phyloP scores from a whole-genome alignment of 306 rosid species.

The Abrus precatorius region DNA sequence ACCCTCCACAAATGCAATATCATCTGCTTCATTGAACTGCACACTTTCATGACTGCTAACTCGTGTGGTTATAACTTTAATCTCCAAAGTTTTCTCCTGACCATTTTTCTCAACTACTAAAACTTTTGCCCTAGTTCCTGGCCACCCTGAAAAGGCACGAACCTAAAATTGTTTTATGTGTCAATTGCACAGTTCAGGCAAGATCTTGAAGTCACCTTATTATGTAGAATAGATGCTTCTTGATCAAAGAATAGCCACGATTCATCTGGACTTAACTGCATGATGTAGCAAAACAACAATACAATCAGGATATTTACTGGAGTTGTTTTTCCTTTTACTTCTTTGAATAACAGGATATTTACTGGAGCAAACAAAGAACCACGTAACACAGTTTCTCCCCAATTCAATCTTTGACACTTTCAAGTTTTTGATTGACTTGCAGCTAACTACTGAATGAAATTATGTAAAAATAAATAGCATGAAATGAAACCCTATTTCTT shows the following conservation, averaged over 20 bases:
- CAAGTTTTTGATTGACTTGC: not conserved
- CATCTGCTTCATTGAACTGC: constrained; percentile 60
- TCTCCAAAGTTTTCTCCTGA: constrained; percentile 62
- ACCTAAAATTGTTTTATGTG: constrained; percentile 74
- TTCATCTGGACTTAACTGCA: constrained; percentile 83
- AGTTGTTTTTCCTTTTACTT: constrained; percentile 8
- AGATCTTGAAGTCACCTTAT: constrained; percentile 69
- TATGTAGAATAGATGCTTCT: constrained; percentile 80
- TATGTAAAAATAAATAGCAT: not conserved
- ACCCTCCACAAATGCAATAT: constrained; percentile 62
- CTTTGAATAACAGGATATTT: constrained; percentile 16
- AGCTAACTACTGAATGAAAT: constrained; percentile 2
- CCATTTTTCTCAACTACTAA: constrained; percentile 61
- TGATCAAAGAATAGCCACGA: constrained; percentile 82
- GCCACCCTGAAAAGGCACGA: constrained; percentile 99
- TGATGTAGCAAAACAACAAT: constrained; percentile 38
- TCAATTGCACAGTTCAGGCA: constrained; percentile 52
- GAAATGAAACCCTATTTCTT: constrained; percentile 7
- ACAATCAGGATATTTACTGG: not conserved
- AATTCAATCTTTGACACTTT: not conserved
- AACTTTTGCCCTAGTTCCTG: constrained; percentile 88
- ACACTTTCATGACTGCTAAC: constrained; percentile 53
- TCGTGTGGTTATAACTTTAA: constrained; percentile 84
- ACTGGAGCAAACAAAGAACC: not conserved
- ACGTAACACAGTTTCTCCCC: constrained; percentile 22